Base-by-base conservation (phyloP, 75 land plant genomes). In the Sequoia sempervirens region DNA sequence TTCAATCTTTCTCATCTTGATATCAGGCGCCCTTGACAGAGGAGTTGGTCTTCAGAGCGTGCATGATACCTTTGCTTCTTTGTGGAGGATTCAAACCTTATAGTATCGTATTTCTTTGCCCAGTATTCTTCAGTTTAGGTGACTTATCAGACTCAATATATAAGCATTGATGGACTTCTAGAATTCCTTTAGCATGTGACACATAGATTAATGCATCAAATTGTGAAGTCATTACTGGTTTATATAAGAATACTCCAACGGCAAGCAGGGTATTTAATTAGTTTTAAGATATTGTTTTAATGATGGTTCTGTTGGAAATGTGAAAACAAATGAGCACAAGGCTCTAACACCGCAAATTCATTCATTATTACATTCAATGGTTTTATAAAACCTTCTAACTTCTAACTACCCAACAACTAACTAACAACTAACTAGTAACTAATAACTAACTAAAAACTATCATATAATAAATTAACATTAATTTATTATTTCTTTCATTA, bases 11-110 rank as follows among this genome's bases (percentile, higher is more conserved):
- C 50, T 61, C 58, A 70, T 79, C 79, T 80, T 28, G 52, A 28
- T 69, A 41, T 85, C 90, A 97, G 99, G 99, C 98, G 66, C 99
- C 99, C 17, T 23, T 96, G 4, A 93, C 98, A 2, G 99, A 97
- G 83, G 99, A 97, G 90, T 74, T 96, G 89, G 99, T 97, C 43
- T 97, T 97, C 85, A 91, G 99, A 85, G 98, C 95, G 80, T 97
- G 99, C 85, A 97, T 97, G 96, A 89, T 94, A 79, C 98, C 99
- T 30, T 78, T 96, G 84, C 94, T 97, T 80, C 88, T 96, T 53
- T 97, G 95, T 86, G 96, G 93, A 54, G 98, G 99, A 85, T 94
- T 92, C 56, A 85, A 85, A 36, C 82, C 83, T 23, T 84, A 85
- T 58, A 82, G 46, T 40, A 85, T 86, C 83, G 87, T 96, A 83